Evolutionary conservation across 805 yeast species (phyloP).

Genomic region (Candida orba): DNA sequence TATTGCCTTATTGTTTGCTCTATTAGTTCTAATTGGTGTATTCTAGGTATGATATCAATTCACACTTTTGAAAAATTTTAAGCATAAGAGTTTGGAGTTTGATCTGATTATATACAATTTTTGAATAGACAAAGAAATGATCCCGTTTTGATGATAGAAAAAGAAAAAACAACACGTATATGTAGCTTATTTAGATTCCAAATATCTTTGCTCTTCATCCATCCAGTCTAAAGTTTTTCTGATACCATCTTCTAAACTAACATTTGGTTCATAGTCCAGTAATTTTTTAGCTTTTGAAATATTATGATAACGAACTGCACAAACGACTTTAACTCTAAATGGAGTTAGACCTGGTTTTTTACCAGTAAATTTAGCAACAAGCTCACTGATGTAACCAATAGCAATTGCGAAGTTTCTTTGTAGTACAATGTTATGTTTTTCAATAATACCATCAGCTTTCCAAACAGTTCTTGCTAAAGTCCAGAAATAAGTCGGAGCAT

Average conservation of each 20-base stretch:
- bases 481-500: constrained; percentile 94
- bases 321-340: constrained; percentile 84
- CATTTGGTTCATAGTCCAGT: constrained; percentile 76
- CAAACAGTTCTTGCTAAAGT: constrained; percentile 93
- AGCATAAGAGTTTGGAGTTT: no score
- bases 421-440: constrained; percentile 59
- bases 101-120: neutral
- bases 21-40: neutral
- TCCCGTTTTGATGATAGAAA: no score
- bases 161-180: neutral
- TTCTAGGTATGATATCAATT: neutral
- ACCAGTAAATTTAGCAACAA: constrained; percentile 59
- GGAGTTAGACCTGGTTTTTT: constrained; percentile 95
- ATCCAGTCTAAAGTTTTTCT: constrained; percentile 78
- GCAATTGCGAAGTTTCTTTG: constrained; percentile 69
- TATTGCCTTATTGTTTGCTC: neutral
- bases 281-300: constrained; percentile 76
- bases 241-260: constrained; percentile 74
- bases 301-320: constrained; percentile 91
- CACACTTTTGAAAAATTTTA: neutral
- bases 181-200: neutral
- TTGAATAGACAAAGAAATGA: neutral
- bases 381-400: constrained; percentile 76
- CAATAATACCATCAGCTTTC: constrained; percentile 91
- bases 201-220: constrained; percentile 47